Evolutionary conservation across 1,284 basidiomycete genomes (phyloP).

Genomic region (Porodaedalea pini): DNA sequence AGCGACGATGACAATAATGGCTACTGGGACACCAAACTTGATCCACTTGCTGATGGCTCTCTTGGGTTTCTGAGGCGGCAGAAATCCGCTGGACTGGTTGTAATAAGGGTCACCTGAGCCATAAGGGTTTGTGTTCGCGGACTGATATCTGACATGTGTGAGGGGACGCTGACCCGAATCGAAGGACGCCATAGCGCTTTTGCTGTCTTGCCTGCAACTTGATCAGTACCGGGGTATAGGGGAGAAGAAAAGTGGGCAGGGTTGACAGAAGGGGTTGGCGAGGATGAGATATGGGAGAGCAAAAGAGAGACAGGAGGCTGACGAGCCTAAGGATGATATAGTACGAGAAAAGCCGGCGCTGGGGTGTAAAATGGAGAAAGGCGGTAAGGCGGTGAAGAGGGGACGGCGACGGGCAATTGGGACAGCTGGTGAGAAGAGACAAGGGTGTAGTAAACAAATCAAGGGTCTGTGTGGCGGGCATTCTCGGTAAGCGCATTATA

Average conservation of each 20-base stretch:
- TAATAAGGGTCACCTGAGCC: conserved; percentile 24
- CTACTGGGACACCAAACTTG: conserved; percentile 62
- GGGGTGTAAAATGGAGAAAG: not conserved
- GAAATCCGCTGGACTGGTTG: conserved; percentile 21
- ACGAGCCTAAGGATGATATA: conserved; percentile 9
- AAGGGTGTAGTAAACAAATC: not conserved
- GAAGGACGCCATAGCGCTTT: conserved; percentile 14
- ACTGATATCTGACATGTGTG: conserved; percentile 24
- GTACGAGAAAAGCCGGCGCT: not conserved
- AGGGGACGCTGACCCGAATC: conserved; percentile 24
- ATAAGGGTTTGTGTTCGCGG: conserved; percentile 23
- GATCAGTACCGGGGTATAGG: conserved; percentile 7
- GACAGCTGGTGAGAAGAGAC: conserved; percentile 2
- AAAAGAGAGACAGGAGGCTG: conserved; percentile 13
- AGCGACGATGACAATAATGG: conserved; percentile 64
- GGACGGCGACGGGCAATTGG: conserved; percentile 4
- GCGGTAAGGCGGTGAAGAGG: not conserved
- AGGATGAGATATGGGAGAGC: not conserved
- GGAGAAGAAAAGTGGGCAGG: conserved; percentile 1
- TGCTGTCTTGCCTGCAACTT: not conserved
- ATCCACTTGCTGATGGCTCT: conserved; percentile 52
- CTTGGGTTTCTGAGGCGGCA: conserved; percentile 26
- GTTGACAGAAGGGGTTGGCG: not conserved
- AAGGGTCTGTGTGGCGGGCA: too few relatives aligned
- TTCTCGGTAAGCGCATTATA: not conserved